Conservation (phyloP, 1,139 yeast genomes). For the Trichomonascaceae sp. region DNA sequence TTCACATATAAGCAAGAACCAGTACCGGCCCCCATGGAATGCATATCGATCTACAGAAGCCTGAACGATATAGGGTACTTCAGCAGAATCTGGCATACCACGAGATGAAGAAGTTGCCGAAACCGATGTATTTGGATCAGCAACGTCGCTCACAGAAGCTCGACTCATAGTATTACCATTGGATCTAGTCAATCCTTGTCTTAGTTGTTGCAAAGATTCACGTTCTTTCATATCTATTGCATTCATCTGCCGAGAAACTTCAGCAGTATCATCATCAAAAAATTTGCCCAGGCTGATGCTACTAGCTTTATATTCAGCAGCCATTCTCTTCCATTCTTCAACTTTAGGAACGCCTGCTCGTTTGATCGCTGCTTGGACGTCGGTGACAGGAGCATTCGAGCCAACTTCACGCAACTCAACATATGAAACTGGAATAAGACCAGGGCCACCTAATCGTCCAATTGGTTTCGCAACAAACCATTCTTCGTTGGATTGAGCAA, state of each 20-base stretch:
- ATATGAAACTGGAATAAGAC: slow-evolving; percentile 86
- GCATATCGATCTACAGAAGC: slow-evolving; percentile 79
- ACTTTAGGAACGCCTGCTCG: slow-evolving; percentile 77
- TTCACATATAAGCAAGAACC: slow-evolving; percentile 72
- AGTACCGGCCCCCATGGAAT: slow-evolving; percentile 80
- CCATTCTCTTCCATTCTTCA: slow-evolving; percentile 89
- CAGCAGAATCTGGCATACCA: neutral
- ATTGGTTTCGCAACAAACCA: slow-evolving; percentile 98
- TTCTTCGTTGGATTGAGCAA: slow-evolving; percentile 93
- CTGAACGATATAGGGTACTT: slow-evolving; percentile 32
- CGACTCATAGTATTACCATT: neutral
- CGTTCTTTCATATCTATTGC: slow-evolving; percentile 7
- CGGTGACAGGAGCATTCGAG: slow-evolving; percentile 46
- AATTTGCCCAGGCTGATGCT: slow-evolving; percentile 55
- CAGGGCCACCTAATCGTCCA: slow-evolving; percentile 94
- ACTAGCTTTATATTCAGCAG: slow-evolving; percentile 89
- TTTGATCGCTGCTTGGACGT: slow-evolving; percentile 50
- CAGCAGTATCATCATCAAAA: slow-evolving; percentile 30
- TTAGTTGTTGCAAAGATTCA: slow-evolving; percentile 13
- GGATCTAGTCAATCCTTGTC: slow-evolving; percentile 4
- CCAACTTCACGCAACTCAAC: slow-evolving; percentile 79
- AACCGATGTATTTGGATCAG: slow-evolving; percentile 2
- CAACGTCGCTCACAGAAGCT: neutral
- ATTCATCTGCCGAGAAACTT: slow-evolving; percentile 4
- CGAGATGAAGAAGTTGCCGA: slow-evolving; percentile 5